Base-by-base conservation (phyloP, 106 monocot species). In the Alisma plantagoaquatica region DNA sequence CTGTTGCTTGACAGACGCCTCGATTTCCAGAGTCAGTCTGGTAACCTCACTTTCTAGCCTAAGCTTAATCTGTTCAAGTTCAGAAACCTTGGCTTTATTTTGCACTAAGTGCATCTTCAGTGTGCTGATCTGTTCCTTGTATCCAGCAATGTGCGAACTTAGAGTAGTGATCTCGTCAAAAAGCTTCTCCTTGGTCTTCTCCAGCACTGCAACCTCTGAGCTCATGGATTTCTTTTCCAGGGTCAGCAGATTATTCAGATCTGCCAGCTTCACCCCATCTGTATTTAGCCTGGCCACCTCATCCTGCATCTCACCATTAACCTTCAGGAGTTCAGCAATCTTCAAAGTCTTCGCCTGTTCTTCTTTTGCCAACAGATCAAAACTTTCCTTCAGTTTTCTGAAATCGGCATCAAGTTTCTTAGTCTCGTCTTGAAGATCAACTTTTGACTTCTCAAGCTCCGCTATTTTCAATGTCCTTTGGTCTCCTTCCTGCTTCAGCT, bases 141-240 rank as follows among this genome's bases (percentile, higher is more conserved):
- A n/a, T n/a, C n/a, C n/a, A n/a, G n/a, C n/a, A n/a, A n/a, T n/a
- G n/a, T n/a, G n/a, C n/a, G n/a, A n/a, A n/a, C n/a, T n/a, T n/a
- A n/a, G n/a, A n/a, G n/a, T n/a, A n/a, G n/a, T 38, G 35, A 38
- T 14, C 35, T 38, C 35, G 35, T 27, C 58, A 51, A 57, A 27
- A 11, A 51, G 18, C 33, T 59, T 27, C 33, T 19, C 3, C 33
- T 3, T 17, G 18, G 55, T 54, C 49, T 43, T 43, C 22, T 43
- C 22, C 10, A 20, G 12, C 10, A 10, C 46, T 4, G 51, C 38
- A 28, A 15, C 27, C 12, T n/a, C n/a, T 23, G 26, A 61, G 4
- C 8, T 5, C n/a, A 26, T 19, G 9, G 14, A 11, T 33, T 50
- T 50, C 22, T 0, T 12, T 24, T 14, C 22, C 31, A 7, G 35